A percentile compares a stretch with the other conserved stretches of the same genome.
Evolutionary conservation across 192 early-diverging fungal species (phyloP).

Genomic region (Coemansia aciculifera): DNA sequence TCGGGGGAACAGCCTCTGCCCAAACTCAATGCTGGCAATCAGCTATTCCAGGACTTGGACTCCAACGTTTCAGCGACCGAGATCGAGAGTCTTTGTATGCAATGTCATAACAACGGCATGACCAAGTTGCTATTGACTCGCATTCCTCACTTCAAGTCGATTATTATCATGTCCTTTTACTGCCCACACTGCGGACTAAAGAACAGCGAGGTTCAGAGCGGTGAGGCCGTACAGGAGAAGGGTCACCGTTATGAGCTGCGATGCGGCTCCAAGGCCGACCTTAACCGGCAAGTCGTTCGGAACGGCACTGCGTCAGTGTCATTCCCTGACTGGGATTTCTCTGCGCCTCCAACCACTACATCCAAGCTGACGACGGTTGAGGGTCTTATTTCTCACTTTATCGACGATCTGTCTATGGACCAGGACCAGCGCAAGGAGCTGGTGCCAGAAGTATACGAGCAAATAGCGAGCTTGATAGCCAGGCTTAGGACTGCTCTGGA

Average conservation of each 20-base stretch:
- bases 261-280: constrained; percentile 70
- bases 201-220: constrained; percentile 91
- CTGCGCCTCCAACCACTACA: constrained; percentile 79
- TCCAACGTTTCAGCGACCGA: constrained; percentile 71
- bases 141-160: constrained; percentile 91
- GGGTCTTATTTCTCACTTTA: constrained; percentile 71
- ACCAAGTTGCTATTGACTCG: constrained; percentile 85
- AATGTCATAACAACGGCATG: constrained; percentile 83
- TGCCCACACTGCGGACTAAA: constrained; percentile 85
- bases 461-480: constrained; percentile 71
- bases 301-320: constrained; percentile 75
- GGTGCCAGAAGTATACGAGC: constrained; percentile 65
- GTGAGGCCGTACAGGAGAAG: constrained; percentile 77
- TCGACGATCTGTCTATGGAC: constrained; percentile 78
- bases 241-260: constrained; percentile 69
- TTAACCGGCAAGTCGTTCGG: constrained; percentile 91
- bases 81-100: constrained; percentile 90
- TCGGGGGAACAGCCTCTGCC: constrained; percentile 27
- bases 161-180: constrained; percentile 81
- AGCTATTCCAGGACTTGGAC: constrained; percentile 70
- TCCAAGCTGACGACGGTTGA: constrained; percentile 91
- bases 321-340: constrained; percentile 83
- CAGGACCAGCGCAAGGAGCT: constrained; percentile 77
- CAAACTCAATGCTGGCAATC: constrained; percentile 41
- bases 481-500: constrained; percentile 61